Percentiles rank a stretch among this genome's conserved stretches.
phyloP scores from a whole-genome alignment of 371 early-diverging fungal species.

The Mucor sp. region DNA sequence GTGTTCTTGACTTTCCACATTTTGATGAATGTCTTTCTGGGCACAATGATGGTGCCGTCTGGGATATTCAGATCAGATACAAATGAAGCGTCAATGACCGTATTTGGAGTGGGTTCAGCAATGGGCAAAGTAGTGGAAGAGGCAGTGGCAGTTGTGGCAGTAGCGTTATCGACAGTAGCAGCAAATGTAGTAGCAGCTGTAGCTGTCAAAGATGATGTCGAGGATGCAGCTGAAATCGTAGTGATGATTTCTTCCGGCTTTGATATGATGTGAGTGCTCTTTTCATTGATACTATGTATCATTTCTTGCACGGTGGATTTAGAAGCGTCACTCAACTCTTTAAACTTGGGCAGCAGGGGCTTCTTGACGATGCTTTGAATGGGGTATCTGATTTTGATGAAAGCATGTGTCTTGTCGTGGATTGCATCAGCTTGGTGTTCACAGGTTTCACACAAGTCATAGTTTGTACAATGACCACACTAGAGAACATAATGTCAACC shows the following conservation, averaged over 20 bases:
- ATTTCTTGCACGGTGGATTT: not conserved
- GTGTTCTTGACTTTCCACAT: slow-evolving; percentile 74
- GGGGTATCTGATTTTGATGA: slow-evolving; percentile 53
- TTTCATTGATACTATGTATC: not conserved
- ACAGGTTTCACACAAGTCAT: slow-evolving; percentile 58
- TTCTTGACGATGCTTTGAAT: not conserved
- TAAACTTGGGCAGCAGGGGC: slow-evolving; percentile 21
- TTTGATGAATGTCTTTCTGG: slow-evolving; percentile 32
- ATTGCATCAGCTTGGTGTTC: slow-evolving; percentile 35
- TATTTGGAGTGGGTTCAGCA: not conserved
- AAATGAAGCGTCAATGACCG: slow-evolving; percentile 44
- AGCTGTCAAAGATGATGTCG: not conserved
- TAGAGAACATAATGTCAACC: slow-evolving; percentile 10
- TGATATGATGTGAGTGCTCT: not conserved
- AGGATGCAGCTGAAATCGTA: not conserved
- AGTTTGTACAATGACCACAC: slow-evolving; percentile 63
- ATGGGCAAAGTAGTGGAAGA: not conserved
- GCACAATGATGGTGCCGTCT: slow-evolving; percentile 58
- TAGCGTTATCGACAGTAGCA: not conserved
- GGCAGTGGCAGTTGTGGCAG: not conserved
- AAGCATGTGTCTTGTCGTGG: slow-evolving; percentile 53
- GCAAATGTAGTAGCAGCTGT: not conserved
- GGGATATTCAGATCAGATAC: slow-evolving; percentile 70
- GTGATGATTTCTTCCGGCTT: slow-evolving; percentile 4
- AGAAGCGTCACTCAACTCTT: not conserved